Percentiles rank a stretch among this genome's conserved stretches.
Conservation (phyloP, 345 rosid genomes). For the Eucalyptus urophylla region DNA sequence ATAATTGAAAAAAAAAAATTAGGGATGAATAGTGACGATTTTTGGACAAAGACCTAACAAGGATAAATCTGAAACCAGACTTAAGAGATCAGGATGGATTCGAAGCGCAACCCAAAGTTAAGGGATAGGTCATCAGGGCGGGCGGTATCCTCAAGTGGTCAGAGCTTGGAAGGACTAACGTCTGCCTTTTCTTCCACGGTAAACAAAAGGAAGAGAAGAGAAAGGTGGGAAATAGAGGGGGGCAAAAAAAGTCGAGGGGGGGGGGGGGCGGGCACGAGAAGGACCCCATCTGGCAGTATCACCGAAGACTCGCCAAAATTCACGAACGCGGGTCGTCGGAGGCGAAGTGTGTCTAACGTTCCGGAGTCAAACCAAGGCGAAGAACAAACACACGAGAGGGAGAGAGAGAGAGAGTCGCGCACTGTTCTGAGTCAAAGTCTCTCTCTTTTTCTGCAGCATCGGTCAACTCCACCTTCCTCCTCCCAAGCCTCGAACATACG, state of each 20-base stretch:
- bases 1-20: fast-evolving
- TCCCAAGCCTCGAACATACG: constrained; percentile 6
- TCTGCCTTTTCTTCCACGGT: not conserved
- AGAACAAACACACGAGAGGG: not conserved
- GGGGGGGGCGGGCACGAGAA: not conserved
- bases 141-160: not conserved
- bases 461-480: constrained; percentile 18
- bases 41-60: not conserved
- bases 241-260: not conserved
- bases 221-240: not conserved
- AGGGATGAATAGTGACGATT: fast-evolving
- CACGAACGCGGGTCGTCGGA: not conserved
- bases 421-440: constrained; percentile 2
- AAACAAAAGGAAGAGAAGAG: not conserved
- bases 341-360: not conserved
- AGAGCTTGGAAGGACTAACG: not conserved
- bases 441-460: not conserved
- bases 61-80: not conserved
- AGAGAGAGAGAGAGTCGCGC: not conserved
- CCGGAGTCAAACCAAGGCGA: not conserved
- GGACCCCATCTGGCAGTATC: not conserved
- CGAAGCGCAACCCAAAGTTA: not conserved
- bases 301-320: not conserved
- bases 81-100: not conserved
- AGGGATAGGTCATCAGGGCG: not conserved